Conservation (phyloP, 2,329 filamentous ascomycete species). For the Exophiala sp. region DNA sequence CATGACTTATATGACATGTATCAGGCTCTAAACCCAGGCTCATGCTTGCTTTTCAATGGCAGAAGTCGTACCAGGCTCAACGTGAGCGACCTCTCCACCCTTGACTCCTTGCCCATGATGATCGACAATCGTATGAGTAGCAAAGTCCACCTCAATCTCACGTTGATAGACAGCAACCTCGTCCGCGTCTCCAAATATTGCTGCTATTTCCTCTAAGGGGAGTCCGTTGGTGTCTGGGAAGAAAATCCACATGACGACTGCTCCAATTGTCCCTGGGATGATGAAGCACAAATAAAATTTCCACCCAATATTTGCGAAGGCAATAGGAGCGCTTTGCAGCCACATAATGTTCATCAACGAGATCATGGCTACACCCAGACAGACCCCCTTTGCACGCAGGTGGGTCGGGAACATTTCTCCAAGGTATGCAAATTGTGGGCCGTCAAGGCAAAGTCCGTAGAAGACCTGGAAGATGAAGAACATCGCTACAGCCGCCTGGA, state of each 20-base stretch:
- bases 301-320: slow-evolving; percentile 34
- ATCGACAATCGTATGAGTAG: slow-evolving; percentile 16
- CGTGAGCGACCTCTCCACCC: neutral
- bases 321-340: slow-evolving; percentile 33
- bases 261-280: slow-evolving; percentile 27
- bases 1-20: too few species aligned
- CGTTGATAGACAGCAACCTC: slow-evolving; percentile 22
- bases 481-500: slow-evolving; percentile 40
- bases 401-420: slow-evolving; percentile 46
- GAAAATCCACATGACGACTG: slow-evolving; percentile 27
- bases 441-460: slow-evolving; percentile 45
- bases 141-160: slow-evolving; percentile 19
- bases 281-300: slow-evolving; percentile 41
- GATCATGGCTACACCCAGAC: slow-evolving; percentile 35
- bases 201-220: slow-evolving; percentile 32
- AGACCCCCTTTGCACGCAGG: slow-evolving; percentile 32
- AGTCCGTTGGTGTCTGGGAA: slow-evolving; percentile 33
- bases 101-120: slow-evolving; percentile 1
- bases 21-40: too few species aligned
- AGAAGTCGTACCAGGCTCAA: neutral
- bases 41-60: neutral
- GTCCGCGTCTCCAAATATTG: slow-evolving; percentile 28
- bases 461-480: slow-evolving; percentile 41
- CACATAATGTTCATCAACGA: slow-evolving; percentile 38
- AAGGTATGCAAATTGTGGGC: slow-evolving; percentile 47